phyloP scores from a whole-genome alignment of 1,284 basidiomycete genomes.

The Paramarasmius palmivorus region DNA sequence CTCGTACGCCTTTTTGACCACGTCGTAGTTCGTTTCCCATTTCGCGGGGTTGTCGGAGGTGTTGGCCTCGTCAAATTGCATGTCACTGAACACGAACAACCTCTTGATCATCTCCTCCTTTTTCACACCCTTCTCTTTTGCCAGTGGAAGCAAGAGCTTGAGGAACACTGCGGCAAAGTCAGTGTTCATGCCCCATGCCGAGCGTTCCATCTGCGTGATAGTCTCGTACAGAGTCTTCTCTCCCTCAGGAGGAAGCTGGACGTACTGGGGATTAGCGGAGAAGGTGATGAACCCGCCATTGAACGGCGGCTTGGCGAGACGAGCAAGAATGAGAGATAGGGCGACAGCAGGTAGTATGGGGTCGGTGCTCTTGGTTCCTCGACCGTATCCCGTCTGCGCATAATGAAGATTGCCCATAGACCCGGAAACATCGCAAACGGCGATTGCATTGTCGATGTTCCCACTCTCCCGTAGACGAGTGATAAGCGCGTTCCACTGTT shows the following conservation, averaged over 20 bases:
- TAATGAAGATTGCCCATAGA: slow-evolving; percentile 55
- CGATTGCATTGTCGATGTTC: slow-evolving; percentile 59
- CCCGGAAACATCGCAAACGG: slow-evolving; percentile 73
- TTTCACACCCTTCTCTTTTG: slow-evolving; percentile 51
- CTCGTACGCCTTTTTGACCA: slow-evolving; percentile 50
- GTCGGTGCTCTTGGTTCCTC: not conserved
- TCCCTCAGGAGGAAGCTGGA: slow-evolving; percentile 43
- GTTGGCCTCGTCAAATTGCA: slow-evolving; percentile 63
- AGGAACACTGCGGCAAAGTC: slow-evolving; percentile 61
- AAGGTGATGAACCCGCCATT: slow-evolving; percentile 69
- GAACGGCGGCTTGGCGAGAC: slow-evolving; percentile 65
- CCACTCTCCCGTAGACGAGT: slow-evolving; percentile 52
- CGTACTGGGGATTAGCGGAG: slow-evolving; percentile 47
- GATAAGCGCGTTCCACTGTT: slow-evolving; percentile 67
- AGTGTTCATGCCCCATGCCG: slow-evolving; percentile 60
- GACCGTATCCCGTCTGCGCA: slow-evolving; percentile 6
- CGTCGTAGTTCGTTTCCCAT: slow-evolving; percentile 65
- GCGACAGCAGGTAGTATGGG: slow-evolving; percentile 65
- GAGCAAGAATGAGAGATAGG: slow-evolving; percentile 65
- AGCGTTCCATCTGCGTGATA: slow-evolving; percentile 34
- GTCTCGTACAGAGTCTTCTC: slow-evolving; percentile 30
- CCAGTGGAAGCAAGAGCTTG: slow-evolving; percentile 58
- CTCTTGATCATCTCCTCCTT: slow-evolving; percentile 74
- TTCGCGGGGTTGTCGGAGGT: slow-evolving; percentile 1
- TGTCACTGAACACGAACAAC: slow-evolving; percentile 74